A percentile compares a stretch with the other conserved stretches of the same genome.
Evolutionary conservation across 257 asterid genomes (phyloP).

Genomic region (Perilla frutescens): DNA sequence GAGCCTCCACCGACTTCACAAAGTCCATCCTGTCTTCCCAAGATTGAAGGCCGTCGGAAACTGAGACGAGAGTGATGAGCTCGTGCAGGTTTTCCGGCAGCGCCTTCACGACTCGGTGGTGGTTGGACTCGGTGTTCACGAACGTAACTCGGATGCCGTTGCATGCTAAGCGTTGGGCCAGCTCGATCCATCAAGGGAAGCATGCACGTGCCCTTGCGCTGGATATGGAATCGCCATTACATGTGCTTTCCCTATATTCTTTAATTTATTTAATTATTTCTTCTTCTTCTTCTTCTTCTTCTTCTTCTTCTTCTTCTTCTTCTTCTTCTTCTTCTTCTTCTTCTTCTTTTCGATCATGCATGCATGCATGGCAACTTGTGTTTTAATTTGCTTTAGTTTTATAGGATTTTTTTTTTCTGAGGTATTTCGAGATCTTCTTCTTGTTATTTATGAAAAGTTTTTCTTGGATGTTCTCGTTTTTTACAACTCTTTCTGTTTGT

Average conservation of each 20-base stretch:
- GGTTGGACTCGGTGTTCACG: constrained; percentile 58
- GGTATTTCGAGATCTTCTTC: background rate
- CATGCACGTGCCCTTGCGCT: constrained; percentile 79
- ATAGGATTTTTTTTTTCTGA: background rate
- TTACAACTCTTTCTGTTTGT: too few species aligned
- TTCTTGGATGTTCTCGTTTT: background rate
- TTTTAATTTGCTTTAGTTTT: background rate
- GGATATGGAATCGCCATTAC: constrained; percentile 64
- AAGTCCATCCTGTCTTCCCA: constrained; percentile 62
- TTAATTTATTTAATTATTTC: too few species aligned
- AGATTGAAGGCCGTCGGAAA: constrained; percentile 66
- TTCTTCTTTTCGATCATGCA: too few species aligned
- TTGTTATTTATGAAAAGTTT: background rate
- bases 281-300: background rate
- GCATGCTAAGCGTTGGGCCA: constrained; percentile 46
- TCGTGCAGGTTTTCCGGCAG: constrained; percentile 38
- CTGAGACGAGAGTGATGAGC: constrained; percentile 44
- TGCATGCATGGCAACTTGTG: too few species aligned
- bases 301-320: background rate
- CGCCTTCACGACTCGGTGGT: constrained; percentile 48
- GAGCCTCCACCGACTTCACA: constrained; percentile 43
- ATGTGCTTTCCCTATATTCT: constrained; percentile 54
- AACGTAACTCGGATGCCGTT: constrained; percentile 55
- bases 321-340: background rate
- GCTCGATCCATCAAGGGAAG: constrained; percentile 70